Evolutionary conservation across 352 stramenopile genomes (phyloP), one percentile per base, ranked within the genome.

Genomic region (Phytophthora pinifolia): DNA sequence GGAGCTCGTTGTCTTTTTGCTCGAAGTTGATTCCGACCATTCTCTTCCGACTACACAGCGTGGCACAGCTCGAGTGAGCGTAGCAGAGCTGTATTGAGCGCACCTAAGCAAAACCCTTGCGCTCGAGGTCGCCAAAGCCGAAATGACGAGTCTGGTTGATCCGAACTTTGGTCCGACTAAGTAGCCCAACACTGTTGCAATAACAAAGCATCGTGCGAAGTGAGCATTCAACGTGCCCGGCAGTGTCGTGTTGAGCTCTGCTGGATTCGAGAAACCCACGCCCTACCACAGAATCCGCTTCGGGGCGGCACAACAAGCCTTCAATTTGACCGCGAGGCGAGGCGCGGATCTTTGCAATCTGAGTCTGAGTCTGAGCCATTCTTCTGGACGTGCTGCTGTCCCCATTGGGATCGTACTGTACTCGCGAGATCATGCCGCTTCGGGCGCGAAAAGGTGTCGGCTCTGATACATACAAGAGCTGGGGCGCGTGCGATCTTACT

Each of bases 91-190:
- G n/a, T n/a, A n/a, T n/a, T n/a, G n/a, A n/a, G n/a, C n/a, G n/a
- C n/a, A n/a, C n/a, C n/a, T n/a, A 36, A 34, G n/a, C 9, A 13
- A 25, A 10, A 2, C 15, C 12, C 51, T 31, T 46, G 25, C 20
- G 52, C 33, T 46, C 18, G 27, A 46, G 15, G 17, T 10, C 34
- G 50, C 29, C 14, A 54, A 60, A 54, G 17, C 52, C 39, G 18
- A 53, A 54, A 15, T 53, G 34, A 41, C 8, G 12, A 25, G 17
- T 12, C 15, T 52, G 25, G 0, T 54, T 54, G 43, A 47, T 54
- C 36, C 20, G 20, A 25, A 3, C 20, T 25, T 25, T 25, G 20
- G 20, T 25, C 20, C 20, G 20, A 25, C 2, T 3, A 25, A 25
- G 20, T 25, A 1, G 20, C 29, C 13, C 4, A 27, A 5, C 6